Evolutionary conservation across 805 yeast genomes (phyloP).

Genomic region (Myxozyma mucilagina): DNA sequence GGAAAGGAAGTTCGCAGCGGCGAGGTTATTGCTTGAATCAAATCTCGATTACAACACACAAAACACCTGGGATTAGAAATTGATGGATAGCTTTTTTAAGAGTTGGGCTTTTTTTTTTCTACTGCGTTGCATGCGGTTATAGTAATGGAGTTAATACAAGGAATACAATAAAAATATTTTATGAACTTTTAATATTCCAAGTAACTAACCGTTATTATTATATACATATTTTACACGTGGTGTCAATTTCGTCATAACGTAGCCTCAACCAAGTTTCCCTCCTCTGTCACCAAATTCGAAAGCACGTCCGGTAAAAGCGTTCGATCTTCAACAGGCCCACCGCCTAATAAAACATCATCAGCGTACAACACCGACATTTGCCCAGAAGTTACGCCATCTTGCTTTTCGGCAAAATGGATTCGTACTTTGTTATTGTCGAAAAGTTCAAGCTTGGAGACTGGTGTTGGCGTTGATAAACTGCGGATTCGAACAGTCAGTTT

Average conservation of each 20-base stretch:
- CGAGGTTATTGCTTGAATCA: constrained; percentile 47
- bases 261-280: neutral
- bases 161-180: too few species aligned
- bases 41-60: too few species aligned
- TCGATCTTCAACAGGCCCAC: constrained; percentile 46
- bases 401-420: constrained; percentile 48
- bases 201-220: too few species aligned
- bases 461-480: constrained; percentile 57
- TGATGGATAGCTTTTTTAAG: too few species aligned
- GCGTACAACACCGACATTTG: constrained; percentile 77
- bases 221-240: too few species aligned
- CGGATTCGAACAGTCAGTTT: constrained; percentile 61
- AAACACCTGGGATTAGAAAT: too few species aligned
- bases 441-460: neutral
- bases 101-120: too few species aligned
- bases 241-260: too few species aligned
- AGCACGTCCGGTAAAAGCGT: neutral
- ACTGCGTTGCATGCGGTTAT: too few species aligned
- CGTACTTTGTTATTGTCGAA: constrained; percentile 33
- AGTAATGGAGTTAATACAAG: too few species aligned
- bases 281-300: neutral
- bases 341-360: constrained; percentile 67
- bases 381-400: constrained; percentile 85
- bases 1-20: constrained; percentile 83
- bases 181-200: too few species aligned